Conservation (phyloP, 1,139 yeast genomes). For the Pichia sp. region DNA sequence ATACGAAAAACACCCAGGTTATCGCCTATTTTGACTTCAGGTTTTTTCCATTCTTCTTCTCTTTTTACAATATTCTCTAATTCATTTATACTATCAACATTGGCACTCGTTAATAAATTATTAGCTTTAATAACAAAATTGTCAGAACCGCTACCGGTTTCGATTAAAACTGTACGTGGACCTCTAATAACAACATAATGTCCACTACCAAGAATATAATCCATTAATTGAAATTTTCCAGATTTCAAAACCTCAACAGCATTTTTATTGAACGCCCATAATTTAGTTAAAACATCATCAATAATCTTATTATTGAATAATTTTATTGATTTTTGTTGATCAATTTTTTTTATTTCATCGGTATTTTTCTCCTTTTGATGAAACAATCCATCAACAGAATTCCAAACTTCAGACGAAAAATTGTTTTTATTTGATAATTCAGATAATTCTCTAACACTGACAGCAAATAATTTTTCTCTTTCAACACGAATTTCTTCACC, state of each 20-base stretch:
- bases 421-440: slow-evolving; percentile 24
- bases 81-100: slow-evolving; percentile 18
- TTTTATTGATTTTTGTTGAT: slow-evolving; percentile 17
- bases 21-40: slow-evolving; percentile 29
- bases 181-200: slow-evolving; percentile 47
- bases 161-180: slow-evolving; percentile 49
- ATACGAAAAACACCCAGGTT: slow-evolving; percentile 43
- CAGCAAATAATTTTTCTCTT: slow-evolving; percentile 42
- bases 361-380: slow-evolving; percentile 37
- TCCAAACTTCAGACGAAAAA: slow-evolving; percentile 22
- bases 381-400: slow-evolving; percentile 11
- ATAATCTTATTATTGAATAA: slow-evolving; percentile 5
- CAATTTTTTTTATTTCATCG: slow-evolving; percentile 30
- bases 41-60: slow-evolving; percentile 24
- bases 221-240: background rate
- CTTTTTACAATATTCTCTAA: slow-evolving; percentile 24
- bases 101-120: slow-evolving; percentile 26
- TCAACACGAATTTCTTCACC: slow-evolving; percentile 47
- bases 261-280: background rate
- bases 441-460: slow-evolving; percentile 44
- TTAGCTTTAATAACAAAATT: slow-evolving; percentile 12
- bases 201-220: slow-evolving; percentile 27
- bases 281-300: slow-evolving; percentile 1
- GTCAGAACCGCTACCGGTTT: slow-evolving; percentile 30
- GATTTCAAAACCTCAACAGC: background rate